Evolutionary conservation across 495 filamentous ascomycete genomes (phyloP).

Genomic region (Ascodesmis nigricans): DNA sequence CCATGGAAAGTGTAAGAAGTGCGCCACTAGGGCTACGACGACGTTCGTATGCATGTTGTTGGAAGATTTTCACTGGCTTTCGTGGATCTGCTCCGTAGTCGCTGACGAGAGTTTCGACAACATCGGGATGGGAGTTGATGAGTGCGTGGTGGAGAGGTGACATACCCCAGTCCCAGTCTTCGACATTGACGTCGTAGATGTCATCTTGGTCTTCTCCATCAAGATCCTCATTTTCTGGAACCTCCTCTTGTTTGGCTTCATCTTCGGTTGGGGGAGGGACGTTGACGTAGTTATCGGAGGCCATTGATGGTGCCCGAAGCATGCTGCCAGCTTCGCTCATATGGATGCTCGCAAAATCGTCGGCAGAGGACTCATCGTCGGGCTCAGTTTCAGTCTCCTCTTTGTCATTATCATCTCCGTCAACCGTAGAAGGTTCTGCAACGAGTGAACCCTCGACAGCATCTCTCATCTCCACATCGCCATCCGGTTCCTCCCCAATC

Average conservation of each 20-base stretch:
- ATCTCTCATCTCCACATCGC: constrained; percentile 10
- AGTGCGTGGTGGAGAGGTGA: constrained; percentile 58
- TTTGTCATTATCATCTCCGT: constrained; percentile 25
- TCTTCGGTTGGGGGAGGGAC: constrained; percentile 27
- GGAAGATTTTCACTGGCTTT: constrained; percentile 39
- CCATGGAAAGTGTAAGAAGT: constrained; percentile 42
- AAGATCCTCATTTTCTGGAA: constrained; percentile 41
- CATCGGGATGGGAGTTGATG: constrained; percentile 39
- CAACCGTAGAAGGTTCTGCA: constrained; percentile 23
- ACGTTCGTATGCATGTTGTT: constrained; percentile 21
- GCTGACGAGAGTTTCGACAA: constrained; percentile 45
- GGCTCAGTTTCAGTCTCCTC: constrained; percentile 22
- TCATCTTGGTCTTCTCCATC: constrained; percentile 47
- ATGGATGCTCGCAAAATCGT: constrained; percentile 26
- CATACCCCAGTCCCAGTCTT: constrained; percentile 48
- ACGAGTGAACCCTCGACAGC: constrained; percentile 9
- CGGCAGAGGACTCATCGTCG: constrained; percentile 26
- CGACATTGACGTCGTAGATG: constrained; percentile 51
- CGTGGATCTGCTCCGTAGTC: constrained; percentile 53
- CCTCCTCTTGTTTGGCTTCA: constrained; percentile 21
- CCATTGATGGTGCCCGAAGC: constrained; percentile 23
- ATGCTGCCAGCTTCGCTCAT: constrained; percentile 21
- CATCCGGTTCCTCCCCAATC: constrained; percentile 2
- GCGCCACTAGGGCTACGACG: constrained; percentile 30
- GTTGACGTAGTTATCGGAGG: constrained; percentile 47